Base-by-base conservation (phyloP, 352 stramenopile genomes). In the Globisporangium spiculum region DNA sequence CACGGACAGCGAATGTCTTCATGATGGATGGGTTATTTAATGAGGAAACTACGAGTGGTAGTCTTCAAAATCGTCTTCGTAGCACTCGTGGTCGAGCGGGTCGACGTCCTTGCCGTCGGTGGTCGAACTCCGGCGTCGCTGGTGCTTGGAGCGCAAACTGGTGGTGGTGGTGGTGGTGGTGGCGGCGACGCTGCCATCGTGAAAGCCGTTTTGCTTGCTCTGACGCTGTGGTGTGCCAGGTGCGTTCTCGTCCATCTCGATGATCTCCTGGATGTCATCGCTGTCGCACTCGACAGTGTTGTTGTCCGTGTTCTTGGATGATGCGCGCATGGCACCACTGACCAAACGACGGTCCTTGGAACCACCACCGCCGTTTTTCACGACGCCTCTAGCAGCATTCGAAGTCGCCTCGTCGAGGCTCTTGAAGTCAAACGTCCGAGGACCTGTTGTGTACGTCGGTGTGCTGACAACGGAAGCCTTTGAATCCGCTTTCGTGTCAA, bases 1-100 rank as follows among this genome's bases (percentile, higher is more conserved):
- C 16, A 8, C 41, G 16, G 18, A 50, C 16, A 50, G 41, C 18
- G 1, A 8, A 22, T 22, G 41, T 4, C 41, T 20, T n/a, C 41
- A 50, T 50, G 41, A 8, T 22, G 16, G 18, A 50, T 50, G 7
- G 44, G 8, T 24, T 52, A 52, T 52, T 20, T 52, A 22, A 24
- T 7, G 7, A 38, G 44, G 18, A 22, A 22, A 27, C 61, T 63
- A 72, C 26, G 67, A 65, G 32, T 75, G 66, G 56, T 74, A 93
- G 24, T 90, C 83, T 54, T 94, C 87, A 73, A 94, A 94, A 63
- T 93, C 87, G 57, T 93, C 85, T 74, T 94, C 87, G 58, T 92
- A 93, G 57, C 75, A 78, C 44, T 88, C 83, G 3, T 82, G 76
- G 32, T 91, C 83, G 24, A 86, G 62, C 9, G 81, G 77, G 22